Percentiles rank a stretch among this genome's conserved stretches.
Evolutionary conservation across 2,329 filamentous ascomycete genomes (phyloP).

Genomic region (Stachybotrys elegans): DNA sequence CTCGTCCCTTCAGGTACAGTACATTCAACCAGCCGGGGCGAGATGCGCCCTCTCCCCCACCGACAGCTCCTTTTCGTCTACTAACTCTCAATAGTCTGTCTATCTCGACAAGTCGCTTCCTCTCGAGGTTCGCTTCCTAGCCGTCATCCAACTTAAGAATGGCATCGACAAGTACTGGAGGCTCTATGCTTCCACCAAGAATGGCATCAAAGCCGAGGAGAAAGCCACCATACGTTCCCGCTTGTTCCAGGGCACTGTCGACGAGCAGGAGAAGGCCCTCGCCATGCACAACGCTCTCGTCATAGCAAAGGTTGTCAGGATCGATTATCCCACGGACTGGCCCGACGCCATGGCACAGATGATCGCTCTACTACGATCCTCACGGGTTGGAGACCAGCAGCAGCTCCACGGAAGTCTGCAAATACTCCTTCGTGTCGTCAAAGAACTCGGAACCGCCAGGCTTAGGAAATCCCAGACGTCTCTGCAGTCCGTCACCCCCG

Average conservation of each 20-base stretch:
- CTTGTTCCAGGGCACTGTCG: slow-evolving; percentile 70
- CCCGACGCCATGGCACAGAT: slow-evolving; percentile 56
- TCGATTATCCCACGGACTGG: slow-evolving; percentile 89
- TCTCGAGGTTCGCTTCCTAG: slow-evolving; percentile 75
- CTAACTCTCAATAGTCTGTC: slow-evolving; percentile 52
- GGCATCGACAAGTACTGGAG: slow-evolving; percentile 95
- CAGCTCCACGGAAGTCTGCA: slow-evolving; percentile 69
- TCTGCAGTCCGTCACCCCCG: slow-evolving; percentile 73
- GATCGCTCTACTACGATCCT: slow-evolving; percentile 56
- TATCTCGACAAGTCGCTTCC: slow-evolving; percentile 78
- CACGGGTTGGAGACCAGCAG: slow-evolving; percentile 49
- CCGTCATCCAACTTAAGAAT: slow-evolving; percentile 93
- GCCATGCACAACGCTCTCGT: slow-evolving; percentile 86
- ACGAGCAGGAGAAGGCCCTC: slow-evolving; percentile 69
- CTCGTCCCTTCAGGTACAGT: slow-evolving; percentile 59
- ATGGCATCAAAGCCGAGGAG: slow-evolving; percentile 68
- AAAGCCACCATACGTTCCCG: slow-evolving; percentile 71
- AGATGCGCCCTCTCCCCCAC: neutral
- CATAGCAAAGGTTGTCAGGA: slow-evolving; percentile 79
- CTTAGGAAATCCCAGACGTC: slow-evolving; percentile 69
- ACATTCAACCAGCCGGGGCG: neutral
- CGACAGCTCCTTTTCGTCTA: neutral
- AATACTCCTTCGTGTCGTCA: slow-evolving; percentile 79
- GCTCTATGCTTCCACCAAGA: slow-evolving; percentile 46
- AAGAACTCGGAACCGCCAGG: slow-evolving; percentile 80